Evolutionary conservation across 2,329 filamentous ascomycete species (phyloP).

Genomic region (Fulvia fulva): DNA sequence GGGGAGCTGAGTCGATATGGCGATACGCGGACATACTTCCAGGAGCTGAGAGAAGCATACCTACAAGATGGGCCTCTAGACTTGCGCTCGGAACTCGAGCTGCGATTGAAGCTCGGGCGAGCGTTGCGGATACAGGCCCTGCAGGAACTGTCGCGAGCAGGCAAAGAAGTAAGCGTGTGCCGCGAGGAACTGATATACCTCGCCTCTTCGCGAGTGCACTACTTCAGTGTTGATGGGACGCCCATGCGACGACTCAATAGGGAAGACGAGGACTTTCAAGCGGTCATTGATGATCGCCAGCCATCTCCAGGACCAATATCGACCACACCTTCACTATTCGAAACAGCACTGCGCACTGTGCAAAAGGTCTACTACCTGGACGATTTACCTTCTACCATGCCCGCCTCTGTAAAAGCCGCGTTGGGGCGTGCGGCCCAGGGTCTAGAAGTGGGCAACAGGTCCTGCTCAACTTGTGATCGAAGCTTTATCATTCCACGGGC

Average conservation of each 20-base stretch:
- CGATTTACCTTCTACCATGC: conserved; percentile 24
- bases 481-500: conserved; percentile 31
- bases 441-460: conserved; percentile 25
- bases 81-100: conserved; percentile 19
- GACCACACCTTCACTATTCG: conserved; percentile 34
- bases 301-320: neutral
- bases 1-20: conserved; percentile 14
- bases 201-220: conserved; percentile 24
- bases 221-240: conserved; percentile 32
- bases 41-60: conserved; percentile 9
- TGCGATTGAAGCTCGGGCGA: conserved; percentile 22
- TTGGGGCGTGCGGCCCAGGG: conserved; percentile 20
- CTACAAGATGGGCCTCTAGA: conserved; percentile 9
- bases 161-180: conserved; percentile 9
- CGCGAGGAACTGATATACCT: conserved; percentile 31
- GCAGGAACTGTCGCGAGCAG: conserved; percentile 13
- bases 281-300: conserved; percentile 7
- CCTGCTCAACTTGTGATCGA: conserved; percentile 32
- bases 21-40: conserved; percentile 14
- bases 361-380: conserved; percentile 24
- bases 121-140: conserved; percentile 18
- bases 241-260: conserved; percentile 7
- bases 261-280: conserved; percentile 4
- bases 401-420: conserved; percentile 18
- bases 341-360: conserved; percentile 30